These are phyloP conservation scores for Heliamphora pulchella DNA, from an alignment of 179 eudicot species.

Conservation along the genomic window DNA sequence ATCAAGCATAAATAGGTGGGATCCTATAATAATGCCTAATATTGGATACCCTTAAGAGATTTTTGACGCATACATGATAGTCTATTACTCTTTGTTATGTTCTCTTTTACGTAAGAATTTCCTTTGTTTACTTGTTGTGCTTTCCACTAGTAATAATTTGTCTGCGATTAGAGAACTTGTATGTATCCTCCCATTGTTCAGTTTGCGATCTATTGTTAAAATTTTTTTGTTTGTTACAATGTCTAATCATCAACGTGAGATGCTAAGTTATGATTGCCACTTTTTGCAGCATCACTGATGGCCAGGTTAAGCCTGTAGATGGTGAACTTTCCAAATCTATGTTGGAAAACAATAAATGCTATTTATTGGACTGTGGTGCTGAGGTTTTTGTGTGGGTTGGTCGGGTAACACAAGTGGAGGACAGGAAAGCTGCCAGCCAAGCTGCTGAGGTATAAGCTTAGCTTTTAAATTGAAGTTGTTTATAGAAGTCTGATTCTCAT, in stretches of 20 bases:
- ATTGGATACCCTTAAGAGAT: background rate
- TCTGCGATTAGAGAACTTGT: background rate
- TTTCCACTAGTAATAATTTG: background rate
- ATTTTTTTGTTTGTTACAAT: background rate
- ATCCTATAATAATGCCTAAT: background rate
- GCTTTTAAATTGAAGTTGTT: background rate
- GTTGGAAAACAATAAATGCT: constrained; percentile 79
- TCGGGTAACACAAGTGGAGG: constrained; percentile 85
- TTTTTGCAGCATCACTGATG: constrained; percentile 62
- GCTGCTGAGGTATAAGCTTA: constrained; percentile 68
- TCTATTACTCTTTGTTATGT: background rate
- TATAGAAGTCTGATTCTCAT: constrained; percentile 19
- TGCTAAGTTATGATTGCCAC: constrained; percentile 19
- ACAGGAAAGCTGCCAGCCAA: constrained; percentile 77
- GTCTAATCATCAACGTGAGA: constrained; percentile 13
- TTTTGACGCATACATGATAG: background rate
- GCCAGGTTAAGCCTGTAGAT: constrained; percentile 47
- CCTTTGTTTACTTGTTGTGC: background rate
- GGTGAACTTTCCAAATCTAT: constrained; percentile 81
- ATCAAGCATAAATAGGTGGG: background rate
- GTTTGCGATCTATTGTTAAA: background rate
- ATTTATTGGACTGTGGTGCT: constrained; percentile 81
- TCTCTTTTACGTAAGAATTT: background rate
- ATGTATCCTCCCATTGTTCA: background rate
- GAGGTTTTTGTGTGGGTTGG: constrained; percentile 95